Evolutionary conservation across 768 basidiomycete genomes (phyloP).

Genomic region (Aureoboletus auriporus): DNA sequence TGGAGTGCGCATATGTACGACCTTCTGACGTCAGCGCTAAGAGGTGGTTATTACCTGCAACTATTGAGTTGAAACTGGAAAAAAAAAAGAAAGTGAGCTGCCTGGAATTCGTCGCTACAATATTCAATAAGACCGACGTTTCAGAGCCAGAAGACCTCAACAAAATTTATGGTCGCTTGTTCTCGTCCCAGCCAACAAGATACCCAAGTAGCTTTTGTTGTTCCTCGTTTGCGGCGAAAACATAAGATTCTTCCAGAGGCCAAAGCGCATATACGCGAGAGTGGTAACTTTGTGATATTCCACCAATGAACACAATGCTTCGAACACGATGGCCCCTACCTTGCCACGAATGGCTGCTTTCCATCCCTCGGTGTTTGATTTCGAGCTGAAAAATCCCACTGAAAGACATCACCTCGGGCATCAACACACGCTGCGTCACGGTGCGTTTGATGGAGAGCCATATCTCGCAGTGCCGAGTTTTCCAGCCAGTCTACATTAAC

Average conservation of each 20-base stretch:
- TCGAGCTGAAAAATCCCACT: conserved; percentile 62
- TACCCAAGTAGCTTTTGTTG: conserved; percentile 53
- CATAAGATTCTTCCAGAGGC: conserved; percentile 70
- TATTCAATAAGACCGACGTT: conserved; percentile 41
- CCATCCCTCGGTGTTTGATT: conserved; percentile 34
- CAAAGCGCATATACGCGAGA: conserved; percentile 71
- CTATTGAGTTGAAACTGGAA: conserved; percentile 65
- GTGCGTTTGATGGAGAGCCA: conserved; percentile 61
- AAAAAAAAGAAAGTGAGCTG: conserved; percentile 4
- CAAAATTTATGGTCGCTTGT: conserved; percentile 49
- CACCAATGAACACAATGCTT: not conserved
- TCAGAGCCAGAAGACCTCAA: conserved; percentile 60
- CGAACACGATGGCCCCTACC: conserved; percentile 34
- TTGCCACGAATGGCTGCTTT: conserved; percentile 60
- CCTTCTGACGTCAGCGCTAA: conserved; percentile 70
- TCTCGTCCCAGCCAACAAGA: conserved; percentile 53
- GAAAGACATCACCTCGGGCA: conserved; percentile 75
- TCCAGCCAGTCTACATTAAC: conserved; percentile 55
- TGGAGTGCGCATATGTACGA: conserved; percentile 74
- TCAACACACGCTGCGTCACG: conserved; percentile 65
- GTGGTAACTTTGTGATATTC: conserved; percentile 65
- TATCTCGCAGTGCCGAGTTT: conserved; percentile 67
- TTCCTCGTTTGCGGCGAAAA: conserved; percentile 49
- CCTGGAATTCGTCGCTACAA: not conserved
- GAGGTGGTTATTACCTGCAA: conserved; percentile 68